Base-by-base conservation (phyloP, 805 yeast species). In the Alloascoidea hylecoeti region DNA sequence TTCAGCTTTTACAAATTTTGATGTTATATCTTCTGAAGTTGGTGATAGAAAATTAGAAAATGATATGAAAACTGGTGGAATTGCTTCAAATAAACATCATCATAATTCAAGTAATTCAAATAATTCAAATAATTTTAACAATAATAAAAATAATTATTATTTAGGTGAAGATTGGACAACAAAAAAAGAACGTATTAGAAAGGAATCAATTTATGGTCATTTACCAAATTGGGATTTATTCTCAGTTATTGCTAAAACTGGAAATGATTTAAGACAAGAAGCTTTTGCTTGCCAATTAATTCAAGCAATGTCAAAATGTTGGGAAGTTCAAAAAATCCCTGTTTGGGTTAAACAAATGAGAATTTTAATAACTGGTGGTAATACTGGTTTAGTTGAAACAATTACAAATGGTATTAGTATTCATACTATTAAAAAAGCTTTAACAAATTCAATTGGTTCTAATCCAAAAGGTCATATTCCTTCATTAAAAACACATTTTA, bases 221-320 rank as follows among this genome's bases (percentile, higher is more conserved):
- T 56, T 81, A 19, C 82, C 79, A 17, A 82, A 85, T 53, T 92
- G 98, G 98, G 96, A 92, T 44, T 56, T 92, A 32, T 85, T 89
- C 46, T 88, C 96, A 1, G 96, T 89, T 2, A 92, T 92, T 52
- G 95, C 94, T 9, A 92, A 92, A 52, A 89, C 95, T 18, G 98
- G 98, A 27, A 89, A 82, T 50, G 98, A 92, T 58, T 57, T 92
- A 38, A 81, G 95, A 16, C 98, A 92, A 54, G 98, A 92, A 56
- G 96, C 98, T 0, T 86, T 92, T 64, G 98, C 98, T 0, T 86
- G 96, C 44, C 98, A 92, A 55, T 56, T 92, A 34, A 89, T 92
- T 38, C 79, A 81, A 43, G 79, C 94, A 16, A 83, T 89, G 60
- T 76, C 94, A 1, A 74, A 74, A 37, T 75, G 85, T 34, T 92